Evolutionary conservation across 768 basidiomycete species (phyloP), one percentile per base, ranked within the genome.

Genomic region (Leccinum fibrillosum): DNA sequence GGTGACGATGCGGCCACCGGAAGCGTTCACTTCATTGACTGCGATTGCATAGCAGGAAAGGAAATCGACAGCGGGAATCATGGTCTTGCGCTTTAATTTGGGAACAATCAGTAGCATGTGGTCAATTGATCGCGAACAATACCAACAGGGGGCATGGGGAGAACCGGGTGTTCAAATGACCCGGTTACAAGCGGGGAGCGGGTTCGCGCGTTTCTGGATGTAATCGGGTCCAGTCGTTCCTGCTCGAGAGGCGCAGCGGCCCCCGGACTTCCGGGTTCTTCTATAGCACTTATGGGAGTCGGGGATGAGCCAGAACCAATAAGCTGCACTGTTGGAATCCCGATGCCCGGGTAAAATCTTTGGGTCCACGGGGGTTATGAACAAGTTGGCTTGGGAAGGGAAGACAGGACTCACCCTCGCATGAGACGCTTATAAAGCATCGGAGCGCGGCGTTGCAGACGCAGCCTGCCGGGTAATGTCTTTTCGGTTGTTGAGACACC

Each of bases 1-100:
- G 2, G 95, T 98, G 49, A 98, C 95, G 53, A 98, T 96, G 32
- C 95, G 81, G 0, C 95, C 95, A 0, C 95, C 94, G 30, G 85
- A 82, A 4, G 94, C 94, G 66, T 96, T 97, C 12, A 96, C 94
- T 71, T 97, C 95, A 66, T 96, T 96, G 12, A 94, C 93, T 17
- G 92, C 92, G 54, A 94, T 95, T 3, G 94, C 95, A 72, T 97
- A 98, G 60, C 92, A 92, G 1, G 89, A 90, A 59, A 98, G 76
- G 68, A 94, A 95, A 68, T 98, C 94, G 74, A 98, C 86, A 1
- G 92, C 94, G 0, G 94, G 94, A 52, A 97, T 94, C 64, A 88
- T 86, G 9, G 91, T 91, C 72, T 83, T 89, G 60, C 89, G 82
- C 90, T 93, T 58, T 5, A 42, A 52, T 39, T 44, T 54, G 15